Base-by-base conservation (phyloP, 116 monocot genomes). In the Zostera marina region DNA sequence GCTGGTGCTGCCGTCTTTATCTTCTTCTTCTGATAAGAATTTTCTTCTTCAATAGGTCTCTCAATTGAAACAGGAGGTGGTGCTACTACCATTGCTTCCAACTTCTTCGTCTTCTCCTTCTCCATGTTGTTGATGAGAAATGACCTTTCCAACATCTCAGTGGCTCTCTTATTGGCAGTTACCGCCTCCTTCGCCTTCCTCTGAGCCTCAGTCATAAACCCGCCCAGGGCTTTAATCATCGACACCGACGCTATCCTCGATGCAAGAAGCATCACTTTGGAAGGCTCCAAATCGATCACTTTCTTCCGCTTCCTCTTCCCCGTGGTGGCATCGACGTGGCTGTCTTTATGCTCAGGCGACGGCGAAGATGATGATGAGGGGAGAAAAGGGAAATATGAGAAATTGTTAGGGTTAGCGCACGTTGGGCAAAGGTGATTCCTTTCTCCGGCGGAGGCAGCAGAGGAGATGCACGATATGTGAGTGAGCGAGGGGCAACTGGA, bases 231-330 rank as follows among this genome's bases (percentile, higher is more conserved):
- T 47, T 67, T 59, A 20, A 39, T 47, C 73, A 86, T 78, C 1
- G 81, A 81, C 11, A 53, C 65, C 6, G 73, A 60, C 0, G 85
- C 60, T 8, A 86, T 52, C 15, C 60, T 53, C 1, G 87, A 70
- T 8, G 87, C 81, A 8, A 66, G 73, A 5, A 87, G 71, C 6
- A 82, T 66, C 19, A 69, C 75, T 64, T 66, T 66, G 8, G 86
- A 73, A 1, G 64, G 47, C 3, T 52, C 51, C 43, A 46, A 24
- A 44, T 73, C 68, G 1, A 79, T 56, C 64, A 25, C 17, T 8
- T 62, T 44, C 47, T 52, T 55, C 2, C 26, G 14, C 1, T 25
- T 46, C 6, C 22, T 45, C 1, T 32, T 11, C 12, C 15, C 3
- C 14, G 10, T 51, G 20, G 9, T 51, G 19, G 16, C 20, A 3